Percentiles rank a stretch among this genome's conserved stretches.
phyloP scores from a whole-genome alignment of 139 green algal species.

The Diplosphaera chodatii region DNA sequence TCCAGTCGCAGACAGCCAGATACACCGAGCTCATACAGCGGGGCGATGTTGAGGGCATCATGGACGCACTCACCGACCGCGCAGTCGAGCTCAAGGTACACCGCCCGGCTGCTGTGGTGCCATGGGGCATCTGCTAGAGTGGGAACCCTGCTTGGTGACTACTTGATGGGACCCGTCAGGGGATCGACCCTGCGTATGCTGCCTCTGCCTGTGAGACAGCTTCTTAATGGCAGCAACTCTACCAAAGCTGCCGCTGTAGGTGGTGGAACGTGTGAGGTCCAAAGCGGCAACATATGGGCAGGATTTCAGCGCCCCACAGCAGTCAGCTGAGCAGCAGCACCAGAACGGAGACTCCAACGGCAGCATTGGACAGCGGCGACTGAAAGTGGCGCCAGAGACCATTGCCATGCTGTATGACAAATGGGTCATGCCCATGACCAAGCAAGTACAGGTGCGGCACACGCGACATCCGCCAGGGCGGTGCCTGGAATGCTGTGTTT shows the following conservation, averaged over 20 bases:
- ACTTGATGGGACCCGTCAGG: no score
- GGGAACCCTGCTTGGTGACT: no score
- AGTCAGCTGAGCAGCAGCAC: not conserved
- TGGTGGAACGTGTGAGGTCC: conserved; percentile 77
- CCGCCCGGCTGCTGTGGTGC: not conserved
- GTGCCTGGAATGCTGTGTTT: no score
- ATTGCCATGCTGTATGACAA: conserved; percentile 83
- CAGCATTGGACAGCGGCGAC: conserved; percentile 3
- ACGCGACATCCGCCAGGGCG: no score
- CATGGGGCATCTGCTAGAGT: no score
- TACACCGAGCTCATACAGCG: conserved; percentile 73
- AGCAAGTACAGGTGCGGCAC: conserved; percentile 86
- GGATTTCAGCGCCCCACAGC: conserved; percentile 48
- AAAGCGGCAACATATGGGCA: conserved; percentile 91
- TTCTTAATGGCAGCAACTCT: no score
- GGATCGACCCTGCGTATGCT: no score
- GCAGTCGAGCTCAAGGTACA: conserved; percentile 63
- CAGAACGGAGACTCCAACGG: not conserved
- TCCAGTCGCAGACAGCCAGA: conserved; percentile 64
- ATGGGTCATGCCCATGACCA: conserved; percentile 96
- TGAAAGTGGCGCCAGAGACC: conserved; percentile 67
- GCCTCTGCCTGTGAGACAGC: no score
- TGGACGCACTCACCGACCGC: conserved; percentile 84
- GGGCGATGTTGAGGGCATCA: conserved; percentile 75
- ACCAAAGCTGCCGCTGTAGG: conserved; percentile 19